Evolutionary conservation across 2,329 filamentous ascomycete species (phyloP), one percentile per base, ranked within the genome.

Genomic region (Metarhizium guizhouense): DNA sequence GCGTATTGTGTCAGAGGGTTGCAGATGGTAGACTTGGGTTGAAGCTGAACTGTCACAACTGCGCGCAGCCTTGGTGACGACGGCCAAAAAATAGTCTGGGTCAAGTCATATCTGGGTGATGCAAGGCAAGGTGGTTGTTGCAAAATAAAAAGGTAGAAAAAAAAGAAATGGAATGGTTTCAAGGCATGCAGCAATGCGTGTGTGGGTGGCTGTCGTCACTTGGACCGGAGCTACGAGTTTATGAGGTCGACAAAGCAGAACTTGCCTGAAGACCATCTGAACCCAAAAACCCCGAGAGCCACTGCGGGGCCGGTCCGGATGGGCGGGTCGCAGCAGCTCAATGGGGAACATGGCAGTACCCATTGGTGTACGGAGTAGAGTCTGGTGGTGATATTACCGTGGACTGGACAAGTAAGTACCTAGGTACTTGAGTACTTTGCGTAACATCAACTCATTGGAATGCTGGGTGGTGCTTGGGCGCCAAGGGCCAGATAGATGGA

Each of bases 241-340:
- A 34, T 34, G 32, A 42, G 14, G 10, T 6, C 40, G 40, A 42
- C n/a, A 16, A 6, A 13, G 14, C 14, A 42, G 4, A 6, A 13
- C 14, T 40, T 54, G 57, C 51, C 52, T 55, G 57, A 16, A 50
- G 10, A 11, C 38, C 38, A 40, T 14, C 10, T 14, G 13, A 40
- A 11, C 10, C 10, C 14, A 7, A 49, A 20, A 18, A 20, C 25
- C 25, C 25, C 25, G 25, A 25, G 25, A 25, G 25, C 25, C 32
- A 43, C 38, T 54, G 55, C 40, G 52, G 59, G 56, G 53, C 53
- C 49, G 55, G 56, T 57, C 54, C 54, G 54, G 43, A 47, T 47
- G 43, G 40, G 52, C 56, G 58, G 58, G 54, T 45, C 45, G 25
- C 4, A 25, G 50, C 20, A 32, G 32, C 50, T 51, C 30, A 32